These are phyloP conservation scores for Mimosa bimucronata DNA, from an alignment of 306 rosid species.

Conservation along the genomic window DNA sequence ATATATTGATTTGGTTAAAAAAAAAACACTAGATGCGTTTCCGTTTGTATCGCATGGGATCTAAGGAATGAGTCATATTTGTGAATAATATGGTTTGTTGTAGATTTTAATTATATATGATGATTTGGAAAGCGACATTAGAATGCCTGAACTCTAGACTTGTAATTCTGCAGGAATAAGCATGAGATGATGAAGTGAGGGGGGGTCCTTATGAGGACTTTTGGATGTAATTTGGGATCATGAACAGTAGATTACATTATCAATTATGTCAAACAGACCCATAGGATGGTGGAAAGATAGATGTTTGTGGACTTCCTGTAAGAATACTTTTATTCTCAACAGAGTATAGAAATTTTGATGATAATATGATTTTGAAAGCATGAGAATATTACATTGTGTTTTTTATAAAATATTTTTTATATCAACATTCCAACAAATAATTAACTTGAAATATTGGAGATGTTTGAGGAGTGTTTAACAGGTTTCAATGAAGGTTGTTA, in stretches of 20 bases:
- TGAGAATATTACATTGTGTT: no score
- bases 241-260: neutral
- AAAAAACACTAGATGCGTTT: neutral
- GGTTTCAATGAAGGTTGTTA: no score
- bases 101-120: neutral
- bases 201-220: neutral
- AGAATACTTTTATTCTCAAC: no score
- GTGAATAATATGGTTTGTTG: neutral
- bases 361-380: no score
- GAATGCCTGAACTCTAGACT: neutral
- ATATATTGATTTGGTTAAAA: neutral
- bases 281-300: no score
- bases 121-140: neutral
- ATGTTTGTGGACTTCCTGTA: no score
- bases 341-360: no score
- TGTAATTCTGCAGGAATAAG: conserved; percentile 6
- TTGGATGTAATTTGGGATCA: neutral
- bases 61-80: neutral
- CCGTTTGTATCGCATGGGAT: neutral
- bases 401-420: no score
- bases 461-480: no score
- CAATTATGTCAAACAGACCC: no score
- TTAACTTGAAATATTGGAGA: no score
- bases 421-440: no score
- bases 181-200: neutral